These are phyloP conservation scores for Annulohypoxylon bovei DNA, from an alignment of 495 filamentous ascomycete genomes.

Conservation along the genomic window DNA sequence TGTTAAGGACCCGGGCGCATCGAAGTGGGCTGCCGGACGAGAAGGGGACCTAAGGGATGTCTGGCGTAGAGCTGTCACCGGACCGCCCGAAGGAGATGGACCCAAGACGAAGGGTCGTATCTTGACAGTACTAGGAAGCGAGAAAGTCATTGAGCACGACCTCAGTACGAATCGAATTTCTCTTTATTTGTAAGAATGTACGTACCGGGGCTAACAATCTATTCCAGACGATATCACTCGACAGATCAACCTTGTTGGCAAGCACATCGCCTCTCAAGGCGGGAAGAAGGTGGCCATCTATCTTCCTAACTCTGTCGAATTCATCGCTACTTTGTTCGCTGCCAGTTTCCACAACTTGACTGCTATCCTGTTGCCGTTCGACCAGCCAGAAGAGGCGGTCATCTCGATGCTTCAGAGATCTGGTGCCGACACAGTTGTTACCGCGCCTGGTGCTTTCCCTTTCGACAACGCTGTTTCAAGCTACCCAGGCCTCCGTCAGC, in stretches of 20 bases:
- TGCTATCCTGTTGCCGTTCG: slow-evolving; percentile 84
- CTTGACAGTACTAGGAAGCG: slow-evolving; percentile 80
- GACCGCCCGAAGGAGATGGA: slow-evolving; percentile 68
- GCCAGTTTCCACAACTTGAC: slow-evolving; percentile 84
- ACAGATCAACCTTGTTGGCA: slow-evolving; percentile 88
- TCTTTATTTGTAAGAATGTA: neutral
- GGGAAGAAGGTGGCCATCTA: slow-evolving; percentile 88
- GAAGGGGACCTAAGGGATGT: slow-evolving; percentile 93
- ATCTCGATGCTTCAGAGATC: slow-evolving; percentile 74
- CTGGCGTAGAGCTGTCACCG: slow-evolving; percentile 80
- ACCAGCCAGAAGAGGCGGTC: slow-evolving; percentile 71
- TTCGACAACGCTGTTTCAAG: slow-evolving; percentile 74
- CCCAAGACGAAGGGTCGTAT: slow-evolving; percentile 74
- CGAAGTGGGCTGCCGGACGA: slow-evolving; percentile 81
- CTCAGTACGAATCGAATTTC: slow-evolving; percentile 54
- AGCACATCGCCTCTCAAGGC: slow-evolving; percentile 71
- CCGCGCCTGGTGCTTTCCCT: slow-evolving; percentile 87
- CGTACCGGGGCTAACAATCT: slow-evolving; percentile 15
- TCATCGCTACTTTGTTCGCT: slow-evolving; percentile 70
- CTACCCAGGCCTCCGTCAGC: slow-evolving; percentile 75
- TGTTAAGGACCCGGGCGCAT: slow-evolving; percentile 82
- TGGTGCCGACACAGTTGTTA: slow-evolving; percentile 81
- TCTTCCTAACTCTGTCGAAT: slow-evolving; percentile 91
- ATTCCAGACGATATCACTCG: slow-evolving; percentile 72
- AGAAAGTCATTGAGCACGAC: slow-evolving; percentile 74